Conservation (phyloP, 75 land plant genomes). For the Chamaecyparis obtusa region DNA sequence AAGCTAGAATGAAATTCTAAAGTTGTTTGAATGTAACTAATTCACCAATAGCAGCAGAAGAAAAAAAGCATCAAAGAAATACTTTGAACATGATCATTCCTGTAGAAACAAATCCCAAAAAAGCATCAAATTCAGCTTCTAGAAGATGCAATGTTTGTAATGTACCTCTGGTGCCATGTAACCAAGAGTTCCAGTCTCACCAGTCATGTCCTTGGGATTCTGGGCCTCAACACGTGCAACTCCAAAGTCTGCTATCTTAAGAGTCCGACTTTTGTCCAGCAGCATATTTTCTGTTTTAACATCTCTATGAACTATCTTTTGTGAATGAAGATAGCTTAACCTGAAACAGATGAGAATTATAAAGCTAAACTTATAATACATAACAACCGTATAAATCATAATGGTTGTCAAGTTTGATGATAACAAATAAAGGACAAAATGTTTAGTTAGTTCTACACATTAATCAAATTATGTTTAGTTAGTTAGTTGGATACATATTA, state of each 20-base stretch:
- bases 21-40: background rate
- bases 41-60: background rate
- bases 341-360: slow-evolving; percentile 29
- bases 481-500: too few species aligned
- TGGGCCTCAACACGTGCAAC: slow-evolving; percentile 92
- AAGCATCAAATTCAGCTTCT: background rate
- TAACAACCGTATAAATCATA: background rate
- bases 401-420: slow-evolving; percentile 8
- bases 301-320: slow-evolving; percentile 93
- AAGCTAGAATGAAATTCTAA: background rate
- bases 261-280: slow-evolving; percentile 64
- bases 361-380: background rate
- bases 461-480: background rate
- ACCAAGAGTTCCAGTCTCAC: slow-evolving; percentile 91
- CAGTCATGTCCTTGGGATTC: slow-evolving; percentile 95
- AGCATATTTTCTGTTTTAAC: slow-evolving; percentile 97
- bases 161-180: slow-evolving; percentile 98
- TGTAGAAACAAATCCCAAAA: background rate
- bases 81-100: background rate
- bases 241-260: slow-evolving; percentile 96
- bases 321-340: slow-evolving; percentile 89
- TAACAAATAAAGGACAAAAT: background rate
- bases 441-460: background rate
- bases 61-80: background rate
- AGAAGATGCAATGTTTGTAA: background rate